A percentile compares a stretch with the other conserved stretches of the same genome.
Evolutionary conservation across 345 rosid genomes (phyloP).

Genomic region (Moricandia arvensis): DNA sequence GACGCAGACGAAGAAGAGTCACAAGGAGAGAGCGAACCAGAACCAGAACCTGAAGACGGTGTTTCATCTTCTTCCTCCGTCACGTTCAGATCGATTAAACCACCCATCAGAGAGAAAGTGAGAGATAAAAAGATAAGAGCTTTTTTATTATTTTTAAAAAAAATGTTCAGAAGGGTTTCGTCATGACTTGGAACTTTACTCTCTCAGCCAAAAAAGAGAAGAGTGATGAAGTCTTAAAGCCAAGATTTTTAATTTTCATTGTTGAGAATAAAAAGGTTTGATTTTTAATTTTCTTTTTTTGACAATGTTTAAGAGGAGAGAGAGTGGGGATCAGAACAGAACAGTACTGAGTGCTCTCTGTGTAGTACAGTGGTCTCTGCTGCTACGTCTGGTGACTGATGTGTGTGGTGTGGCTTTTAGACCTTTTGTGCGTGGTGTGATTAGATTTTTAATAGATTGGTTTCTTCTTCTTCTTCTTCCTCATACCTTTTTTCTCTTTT

Average conservation of each 20-base stretch:
- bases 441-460: constrained; percentile 23
- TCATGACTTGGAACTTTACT: constrained; percentile 33
- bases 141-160: not conserved
- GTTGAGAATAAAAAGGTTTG: not conserved
- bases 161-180: not conserved
- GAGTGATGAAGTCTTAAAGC: constrained; percentile 28
- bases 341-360: constrained; percentile 34
- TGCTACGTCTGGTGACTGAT: constrained; percentile 44
- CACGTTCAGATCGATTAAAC: constrained; percentile 93
- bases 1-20: constrained; percentile 50
- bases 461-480: not conserved
- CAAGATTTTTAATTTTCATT: constrained; percentile 6
- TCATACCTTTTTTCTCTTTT: not conserved
- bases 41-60: constrained; percentile 56
- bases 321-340: constrained; percentile 28
- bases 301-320: constrained; percentile 26
- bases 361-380: constrained; percentile 40
- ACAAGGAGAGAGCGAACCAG: constrained; percentile 66
- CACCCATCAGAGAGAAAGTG: constrained; percentile 50
- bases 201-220: constrained; percentile 8
- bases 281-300: not conserved
- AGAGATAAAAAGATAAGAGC: constrained; percentile 12
- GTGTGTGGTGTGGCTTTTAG: constrained; percentile 43
- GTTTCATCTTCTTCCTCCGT: constrained; percentile 79
- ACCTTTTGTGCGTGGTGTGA: constrained; percentile 42